These are phyloP conservation scores for Aspergillaceae sp. DNA, from an alignment of 2,329 filamentous ascomycete species.

Conservation along the genomic window DNA sequence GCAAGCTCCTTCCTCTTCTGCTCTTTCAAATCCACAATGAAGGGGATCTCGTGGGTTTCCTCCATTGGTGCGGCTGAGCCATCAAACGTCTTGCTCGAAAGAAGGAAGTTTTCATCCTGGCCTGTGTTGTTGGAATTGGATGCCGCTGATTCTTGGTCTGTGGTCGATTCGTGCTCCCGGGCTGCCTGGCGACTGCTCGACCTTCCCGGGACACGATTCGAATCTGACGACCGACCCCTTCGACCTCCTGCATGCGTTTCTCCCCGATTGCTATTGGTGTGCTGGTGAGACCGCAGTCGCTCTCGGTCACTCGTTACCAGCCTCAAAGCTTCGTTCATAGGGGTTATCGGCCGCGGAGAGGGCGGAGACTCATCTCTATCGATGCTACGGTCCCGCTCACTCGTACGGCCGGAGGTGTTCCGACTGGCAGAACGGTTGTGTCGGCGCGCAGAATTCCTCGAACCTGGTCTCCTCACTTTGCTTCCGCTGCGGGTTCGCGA, in stretches of 20 bases:
- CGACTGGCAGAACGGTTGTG: conserved; percentile 36
- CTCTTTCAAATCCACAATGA: conserved; percentile 45
- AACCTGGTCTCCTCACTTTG: conserved; percentile 44
- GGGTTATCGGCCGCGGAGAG: conserved; percentile 68
- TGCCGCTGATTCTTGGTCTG: conserved; percentile 6
- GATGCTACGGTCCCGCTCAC: conserved; percentile 52
- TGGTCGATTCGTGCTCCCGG: conserved; percentile 14
- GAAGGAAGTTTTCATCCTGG: conserved; percentile 3
- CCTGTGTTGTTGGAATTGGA: conserved; percentile 7
- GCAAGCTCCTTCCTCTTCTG: conserved; percentile 64
- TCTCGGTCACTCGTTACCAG: conserved; percentile 38
- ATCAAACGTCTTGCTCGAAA: conserved; percentile 5
- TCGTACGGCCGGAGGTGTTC: conserved; percentile 30
- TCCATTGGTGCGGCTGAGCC: conserved; percentile 7
- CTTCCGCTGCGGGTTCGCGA: conserved; percentile 35
- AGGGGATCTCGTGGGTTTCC: conserved; percentile 16
- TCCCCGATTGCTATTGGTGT: conserved; percentile 43
- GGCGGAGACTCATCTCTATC: conserved; percentile 61
- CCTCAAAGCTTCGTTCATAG: conserved; percentile 52
- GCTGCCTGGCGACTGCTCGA: conserved; percentile 28
- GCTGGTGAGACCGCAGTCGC: conserved; percentile 40
- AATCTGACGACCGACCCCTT: conserved; percentile 41
- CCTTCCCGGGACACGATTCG: conserved; percentile 23
- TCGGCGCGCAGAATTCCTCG: conserved; percentile 21
- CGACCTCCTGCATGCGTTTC: conserved; percentile 37